Conservation (phyloP, 2,329 filamentous ascomycete species). For the Fusarium graminum region DNA sequence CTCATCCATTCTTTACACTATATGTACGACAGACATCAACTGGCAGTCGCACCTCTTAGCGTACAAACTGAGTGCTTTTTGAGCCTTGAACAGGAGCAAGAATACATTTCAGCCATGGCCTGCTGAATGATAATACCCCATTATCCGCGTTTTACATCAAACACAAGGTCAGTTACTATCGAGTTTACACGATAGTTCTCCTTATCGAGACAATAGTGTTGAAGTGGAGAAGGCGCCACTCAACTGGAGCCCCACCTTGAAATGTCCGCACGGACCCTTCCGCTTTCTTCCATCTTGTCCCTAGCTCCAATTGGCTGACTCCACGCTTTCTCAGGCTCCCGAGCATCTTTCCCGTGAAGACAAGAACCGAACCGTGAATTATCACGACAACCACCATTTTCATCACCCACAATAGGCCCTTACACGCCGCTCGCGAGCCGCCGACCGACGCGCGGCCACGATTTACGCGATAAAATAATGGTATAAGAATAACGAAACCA, state of each 20-base stretch:
- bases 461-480: conserved; percentile 44
- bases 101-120: background rate
- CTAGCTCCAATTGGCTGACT: conserved; percentile 35
- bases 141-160: background rate
- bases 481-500: conserved; percentile 39
- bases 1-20: background rate
- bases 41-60: background rate
- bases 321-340: conserved; percentile 16
- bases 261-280: conserved; percentile 20
- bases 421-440: conserved; percentile 13
- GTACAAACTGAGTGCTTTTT: background rate
- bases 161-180: background rate
- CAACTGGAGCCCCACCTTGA: conserved; percentile 18
- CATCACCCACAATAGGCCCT: conserved; percentile 6
- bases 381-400: conserved; percentile 22
- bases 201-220: conserved; percentile 13
- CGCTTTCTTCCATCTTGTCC: conserved; percentile 16
- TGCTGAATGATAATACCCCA: background rate
- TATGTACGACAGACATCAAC: background rate
- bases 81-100: background rate
- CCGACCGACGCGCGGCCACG: conserved; percentile 17
- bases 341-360: conserved; percentile 15
- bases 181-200: background rate
- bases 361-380: conserved; percentile 35
- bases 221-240: conserved; percentile 15